phyloP scores from a whole-genome alignment of 108 stramenopile genomes.

The Discostella pseudostelligera region DNA sequence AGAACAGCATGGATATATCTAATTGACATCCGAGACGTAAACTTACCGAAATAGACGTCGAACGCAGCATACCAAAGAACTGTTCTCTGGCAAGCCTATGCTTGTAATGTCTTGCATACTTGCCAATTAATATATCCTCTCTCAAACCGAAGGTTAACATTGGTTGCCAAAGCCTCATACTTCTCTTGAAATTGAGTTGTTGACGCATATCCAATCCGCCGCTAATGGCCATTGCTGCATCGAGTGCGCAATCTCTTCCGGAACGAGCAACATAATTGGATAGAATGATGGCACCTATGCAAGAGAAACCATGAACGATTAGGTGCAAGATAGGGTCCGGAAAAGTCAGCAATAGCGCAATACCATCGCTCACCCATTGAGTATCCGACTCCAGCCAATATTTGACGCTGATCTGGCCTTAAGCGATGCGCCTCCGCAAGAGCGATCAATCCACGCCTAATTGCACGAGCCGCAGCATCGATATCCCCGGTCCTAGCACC shows the following conservation, averaged over 20 bases:
- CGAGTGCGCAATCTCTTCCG: constrained; percentile 49
- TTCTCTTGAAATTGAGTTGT: constrained; percentile 59
- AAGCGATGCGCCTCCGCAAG: constrained; percentile 6
- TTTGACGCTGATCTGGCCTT: constrained; percentile 24
- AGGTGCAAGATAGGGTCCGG: neutral
- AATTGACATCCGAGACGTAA: neutral
- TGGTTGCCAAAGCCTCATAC: constrained; percentile 89
- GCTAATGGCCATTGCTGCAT: constrained; percentile 72
- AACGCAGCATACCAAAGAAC: constrained; percentile 58
- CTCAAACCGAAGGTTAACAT: constrained; percentile 69
- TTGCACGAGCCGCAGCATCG: constrained; percentile 59
- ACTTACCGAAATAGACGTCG: constrained; percentile 65
- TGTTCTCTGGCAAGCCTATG: constrained; percentile 54
- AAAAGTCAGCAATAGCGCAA: neutral
- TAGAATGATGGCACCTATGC: constrained; percentile 64
- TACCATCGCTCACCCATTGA: constrained; percentile 59
- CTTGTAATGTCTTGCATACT: constrained; percentile 66
- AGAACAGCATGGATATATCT: no score
- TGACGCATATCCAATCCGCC: constrained; percentile 87
- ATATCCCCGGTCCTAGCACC: constrained; percentile 86
- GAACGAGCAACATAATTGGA: constrained; percentile 82
- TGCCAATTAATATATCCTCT: constrained; percentile 64
- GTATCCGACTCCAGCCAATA: constrained; percentile 78
- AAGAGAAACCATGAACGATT: neutral
- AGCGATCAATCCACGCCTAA: constrained; percentile 49